Evolutionary conservation across 306 rosid species (phyloP), one percentile per base, ranked within the genome.

Genomic region (Ormosia emarginata): DNA sequence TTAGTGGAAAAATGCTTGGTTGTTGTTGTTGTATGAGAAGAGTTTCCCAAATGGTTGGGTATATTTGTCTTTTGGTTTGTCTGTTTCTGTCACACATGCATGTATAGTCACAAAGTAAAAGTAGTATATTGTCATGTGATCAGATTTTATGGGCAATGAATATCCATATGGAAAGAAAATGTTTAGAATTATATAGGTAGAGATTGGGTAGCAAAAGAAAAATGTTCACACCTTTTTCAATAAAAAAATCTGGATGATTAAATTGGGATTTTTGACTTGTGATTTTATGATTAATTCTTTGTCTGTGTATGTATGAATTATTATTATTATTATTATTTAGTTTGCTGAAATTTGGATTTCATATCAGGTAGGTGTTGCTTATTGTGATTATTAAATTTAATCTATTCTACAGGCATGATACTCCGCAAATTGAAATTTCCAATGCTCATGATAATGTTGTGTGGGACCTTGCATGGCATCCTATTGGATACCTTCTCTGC

Each of bases 391-490:
- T 77, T 50, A 47, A 55, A 70, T 40, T 69, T 78, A 56, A 77
- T 78, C 55, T 82, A 67, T 85, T 73, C 24, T 65, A 52, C 97
- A 95, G 99, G 88, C 99, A 93, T 75, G 99, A 92, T 43, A 90
- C 94, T 58, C 98, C 99, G 4, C 99, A 95, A 87, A 85, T 93
- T 82, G 99, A 95, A 89, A 91, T 95, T 86, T 24, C 87, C 53
- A 90, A 85, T 76, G 98, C 98, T 15, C 99, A 95, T 78, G 99
- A 95, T 78, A 92, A 92, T 81, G 91, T 88, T 83, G 99, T 93
- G 67, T 95, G 98, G 99, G 97, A 95, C 85, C 98, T 95, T 83
- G 98, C 97, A 29, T 95, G 99, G 99, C 99, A 95, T 86, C 99
- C 99, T 77, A 92, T 91, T 67, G 99, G 99, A 75, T 95, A 95